Base-by-base conservation (phyloP, 2,329 filamentous ascomycete species). In the Fusarium continuum region DNA sequence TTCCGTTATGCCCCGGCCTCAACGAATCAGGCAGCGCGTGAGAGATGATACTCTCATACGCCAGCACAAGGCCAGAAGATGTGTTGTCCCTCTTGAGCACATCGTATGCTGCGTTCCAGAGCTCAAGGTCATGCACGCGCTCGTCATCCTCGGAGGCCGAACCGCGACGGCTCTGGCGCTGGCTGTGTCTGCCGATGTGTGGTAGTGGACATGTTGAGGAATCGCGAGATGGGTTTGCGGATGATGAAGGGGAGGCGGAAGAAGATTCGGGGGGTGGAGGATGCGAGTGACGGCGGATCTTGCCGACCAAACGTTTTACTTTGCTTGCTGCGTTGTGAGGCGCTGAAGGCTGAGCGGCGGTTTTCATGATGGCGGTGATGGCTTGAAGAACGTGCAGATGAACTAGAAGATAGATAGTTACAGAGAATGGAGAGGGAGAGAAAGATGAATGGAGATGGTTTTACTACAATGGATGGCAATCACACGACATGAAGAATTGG, bases 61-160 rank as follows among this genome's bases (percentile, higher is more conserved):
- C 72, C 10, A 72, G 55, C 4, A 76, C 75, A 9, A 78, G 70
- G 8, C 68, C 71, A 7, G 70, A 51, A 11, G 73, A 73, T 25
- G 65, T 63, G 11, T 67, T 61, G 10, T 72, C 69, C 39, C 73
- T 69, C 25, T 74, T 70, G 13, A 78, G 66, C 2, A 60, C 44
- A 41, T 76, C 72, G 46, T 78, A 78, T 5, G 74, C 75, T 14
- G 70, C 49, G 40, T 74, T 75, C 76, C 76, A 78, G 13, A 77
- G 64, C 19, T 70, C 66, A 31, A 75, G 57, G 17, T 68, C 63
- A 17, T 71, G 72, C 4, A 63, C 35, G 14, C 48, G 50, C 13
- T 69, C 65, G 6, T 69, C 61, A 11, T 47, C 51, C 8, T 64
- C 54, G 3, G 58, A 29, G 7, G 49, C 53, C 7, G 61, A 64